Conservation (phyloP, 495 filamentous ascomycete genomes). For the Lasiosphaeria miniovina region DNA sequence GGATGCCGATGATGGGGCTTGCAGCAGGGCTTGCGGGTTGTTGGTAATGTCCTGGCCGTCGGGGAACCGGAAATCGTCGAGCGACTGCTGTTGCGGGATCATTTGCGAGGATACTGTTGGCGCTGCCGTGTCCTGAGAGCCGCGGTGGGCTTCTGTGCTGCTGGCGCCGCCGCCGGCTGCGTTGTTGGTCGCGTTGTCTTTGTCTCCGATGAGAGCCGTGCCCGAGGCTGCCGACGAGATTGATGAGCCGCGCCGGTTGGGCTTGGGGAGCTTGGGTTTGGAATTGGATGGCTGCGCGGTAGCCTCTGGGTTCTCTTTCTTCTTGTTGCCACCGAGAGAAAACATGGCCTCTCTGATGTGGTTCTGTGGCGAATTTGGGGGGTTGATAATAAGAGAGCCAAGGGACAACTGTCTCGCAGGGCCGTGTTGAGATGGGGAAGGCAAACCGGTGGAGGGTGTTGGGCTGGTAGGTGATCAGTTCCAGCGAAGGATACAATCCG, state of each 20-base stretch:
- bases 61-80: constrained; percentile 4
- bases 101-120: background rate
- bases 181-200: background rate
- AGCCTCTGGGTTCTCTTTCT: no score
- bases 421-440: no score
- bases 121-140: background rate
- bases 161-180: background rate
- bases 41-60: background rate
- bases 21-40: background rate
- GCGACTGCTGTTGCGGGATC: background rate
- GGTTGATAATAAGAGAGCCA: no score
- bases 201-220: background rate
- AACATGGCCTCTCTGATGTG: no score
- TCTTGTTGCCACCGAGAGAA: no score
- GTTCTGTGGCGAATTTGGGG: no score
- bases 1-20: background rate
- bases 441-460: no score
- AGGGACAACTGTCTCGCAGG: no score
- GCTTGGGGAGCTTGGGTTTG: background rate
- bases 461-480: no score
- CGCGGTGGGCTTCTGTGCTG: background rate
- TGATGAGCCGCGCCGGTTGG: background rate
- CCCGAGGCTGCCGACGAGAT: background rate
- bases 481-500: no score
- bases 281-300: background rate